These are phyloP conservation scores for Naumovozyma dairenensis DNA, from an alignment of 805 yeast species.

Conservation along the genomic window DNA sequence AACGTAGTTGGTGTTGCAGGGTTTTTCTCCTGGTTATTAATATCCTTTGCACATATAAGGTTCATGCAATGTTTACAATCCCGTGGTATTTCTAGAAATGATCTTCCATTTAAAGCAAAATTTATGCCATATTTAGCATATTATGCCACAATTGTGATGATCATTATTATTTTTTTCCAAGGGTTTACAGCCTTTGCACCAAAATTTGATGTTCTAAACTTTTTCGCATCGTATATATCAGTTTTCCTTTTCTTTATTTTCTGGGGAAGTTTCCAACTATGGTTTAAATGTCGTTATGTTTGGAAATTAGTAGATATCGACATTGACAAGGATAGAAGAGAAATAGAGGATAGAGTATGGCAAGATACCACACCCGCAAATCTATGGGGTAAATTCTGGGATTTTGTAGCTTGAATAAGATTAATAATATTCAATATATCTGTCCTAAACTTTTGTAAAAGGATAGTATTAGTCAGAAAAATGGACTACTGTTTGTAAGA, in stretches of 20 bases:
- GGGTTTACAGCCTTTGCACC: slow-evolving; percentile 54
- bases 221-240: slow-evolving; percentile 65
- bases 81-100: slow-evolving; percentile 52
- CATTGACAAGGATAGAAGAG: slow-evolving; percentile 53
- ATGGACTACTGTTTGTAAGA: no score
- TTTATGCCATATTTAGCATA: slow-evolving; percentile 57
- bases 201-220: slow-evolving; percentile 38
- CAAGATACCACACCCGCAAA: slow-evolving; percentile 31
- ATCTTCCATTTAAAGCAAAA: slow-evolving; percentile 58
- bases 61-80: slow-evolving; percentile 51
- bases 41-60: slow-evolving; percentile 50
- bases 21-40: slow-evolving; percentile 57
- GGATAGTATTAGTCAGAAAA: no score
- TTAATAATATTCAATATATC: no score
- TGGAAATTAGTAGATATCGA: slow-evolving; percentile 19
- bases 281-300: slow-evolving; percentile 38
- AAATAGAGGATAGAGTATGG: slow-evolving; percentile 5
- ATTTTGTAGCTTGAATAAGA: slow-evolving; percentile 25
- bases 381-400: slow-evolving; percentile 49
- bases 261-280: slow-evolving; percentile 46
- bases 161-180: slow-evolving; percentile 54
- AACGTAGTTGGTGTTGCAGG: slow-evolving; percentile 69
- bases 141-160: slow-evolving; percentile 44
- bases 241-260: slow-evolving; percentile 44
- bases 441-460: no score